Conservation (phyloP, 176 grass and related monocot genomes). For the Hyparrhenia diplandra region DNA sequence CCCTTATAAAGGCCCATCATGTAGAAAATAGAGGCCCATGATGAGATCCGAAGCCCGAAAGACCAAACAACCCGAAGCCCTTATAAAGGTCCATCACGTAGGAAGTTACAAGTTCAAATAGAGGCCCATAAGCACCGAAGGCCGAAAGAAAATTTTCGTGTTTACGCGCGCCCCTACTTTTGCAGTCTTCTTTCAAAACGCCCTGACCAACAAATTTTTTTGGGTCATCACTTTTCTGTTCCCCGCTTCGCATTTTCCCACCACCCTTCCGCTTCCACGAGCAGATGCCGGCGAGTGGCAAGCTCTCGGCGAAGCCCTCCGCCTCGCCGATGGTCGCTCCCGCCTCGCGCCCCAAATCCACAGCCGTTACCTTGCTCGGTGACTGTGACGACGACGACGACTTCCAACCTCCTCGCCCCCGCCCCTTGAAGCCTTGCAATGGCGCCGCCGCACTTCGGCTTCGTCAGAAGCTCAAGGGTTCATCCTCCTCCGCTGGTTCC, state of each 20-base stretch:
- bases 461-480: slow-evolving; percentile 39
- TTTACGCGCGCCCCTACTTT: no score
- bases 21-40: no score
- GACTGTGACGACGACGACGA: slow-evolving; percentile 35
- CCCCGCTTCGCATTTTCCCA: background rate
- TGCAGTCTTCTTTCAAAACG: slow-evolving; percentile 27
- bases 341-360: background rate
- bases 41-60: no score
- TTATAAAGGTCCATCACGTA: background rate
- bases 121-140: background rate
- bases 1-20: no score
- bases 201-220: background rate
- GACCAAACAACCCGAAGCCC: background rate
- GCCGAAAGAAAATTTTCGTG: no score
- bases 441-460: slow-evolving; percentile 19
- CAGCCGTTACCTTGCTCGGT: background rate
- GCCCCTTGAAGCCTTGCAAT: slow-evolving; percentile 40
- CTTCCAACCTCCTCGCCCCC: slow-evolving; percentile 55
- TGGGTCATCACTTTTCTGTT: background rate
- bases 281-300: slow-evolving; percentile 37
- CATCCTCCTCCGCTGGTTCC: background rate
- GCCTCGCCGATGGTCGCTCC: background rate
- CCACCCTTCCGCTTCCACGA: background rate
- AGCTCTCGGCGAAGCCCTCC: slow-evolving; percentile 23
- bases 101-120: no score